Conservation (phyloP, 2,329 filamentous ascomycete species). For the Herpotrichia juniperi region DNA sequence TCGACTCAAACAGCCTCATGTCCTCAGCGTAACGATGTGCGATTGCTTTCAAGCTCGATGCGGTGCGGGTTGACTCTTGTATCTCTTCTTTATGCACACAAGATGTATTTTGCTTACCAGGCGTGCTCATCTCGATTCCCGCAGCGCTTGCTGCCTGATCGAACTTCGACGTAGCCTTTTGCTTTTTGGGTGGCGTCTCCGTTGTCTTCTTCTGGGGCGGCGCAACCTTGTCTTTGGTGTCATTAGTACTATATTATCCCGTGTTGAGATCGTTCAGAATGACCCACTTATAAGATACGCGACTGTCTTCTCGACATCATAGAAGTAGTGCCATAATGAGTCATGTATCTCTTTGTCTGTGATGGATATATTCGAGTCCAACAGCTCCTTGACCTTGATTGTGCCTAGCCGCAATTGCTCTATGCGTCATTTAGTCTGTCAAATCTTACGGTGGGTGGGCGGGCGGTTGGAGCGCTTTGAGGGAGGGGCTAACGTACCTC, state of each 20-base stretch:
- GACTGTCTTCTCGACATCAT: slow-evolving; percentile 85
- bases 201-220: slow-evolving; percentile 29
- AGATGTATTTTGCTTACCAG: slow-evolving; percentile 52
- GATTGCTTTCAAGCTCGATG: slow-evolving; percentile 6
- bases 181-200: slow-evolving; percentile 39
- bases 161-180: slow-evolving; percentile 51
- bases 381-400: slow-evolving; percentile 66
- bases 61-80: slow-evolving; percentile 13
- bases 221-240: slow-evolving; percentile 29
- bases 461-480: not conserved
- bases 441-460: not conserved
- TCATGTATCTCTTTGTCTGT: slow-evolving; percentile 81
- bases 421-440: slow-evolving; percentile 23
- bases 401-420: slow-evolving; percentile 69
- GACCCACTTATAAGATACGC: slow-evolving; percentile 73
- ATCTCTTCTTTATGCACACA: not conserved
- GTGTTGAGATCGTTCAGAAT: not conserved
- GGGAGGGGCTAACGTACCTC: slow-evolving; percentile 2
- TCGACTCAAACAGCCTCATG: not conserved
- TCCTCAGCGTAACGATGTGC: not conserved
- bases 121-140: slow-evolving; percentile 44
- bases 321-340: slow-evolving; percentile 94
- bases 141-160: slow-evolving; percentile 52
- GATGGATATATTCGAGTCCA: slow-evolving; percentile 69
- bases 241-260: not conserved